These are phyloP conservation scores for Daldinia loculata DNA, from an alignment of 495 filamentous ascomycete genomes.

Conservation along the genomic window DNA sequence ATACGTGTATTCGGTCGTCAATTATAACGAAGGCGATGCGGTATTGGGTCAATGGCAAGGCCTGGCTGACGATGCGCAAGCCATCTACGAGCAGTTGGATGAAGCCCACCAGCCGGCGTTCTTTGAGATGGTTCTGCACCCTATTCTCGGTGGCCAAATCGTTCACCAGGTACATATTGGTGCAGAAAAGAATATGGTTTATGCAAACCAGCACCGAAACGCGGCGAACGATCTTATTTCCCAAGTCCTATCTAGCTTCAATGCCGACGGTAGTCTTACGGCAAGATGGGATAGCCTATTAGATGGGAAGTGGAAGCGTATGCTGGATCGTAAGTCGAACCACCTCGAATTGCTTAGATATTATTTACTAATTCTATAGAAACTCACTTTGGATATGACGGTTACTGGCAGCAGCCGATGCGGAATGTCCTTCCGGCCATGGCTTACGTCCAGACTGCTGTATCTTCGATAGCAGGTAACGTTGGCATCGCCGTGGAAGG, in stretches of 20 bases:
- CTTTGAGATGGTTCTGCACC: conserved; percentile 76
- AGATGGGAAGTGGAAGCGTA: conserved; percentile 76
- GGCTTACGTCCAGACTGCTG: conserved; percentile 63
- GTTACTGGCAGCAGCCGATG: conserved; percentile 76
- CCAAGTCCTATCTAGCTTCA: conserved; percentile 66
- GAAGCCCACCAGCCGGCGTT: conserved; percentile 62
- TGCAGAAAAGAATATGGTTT: conserved; percentile 68
- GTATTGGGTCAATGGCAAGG: conserved; percentile 69
- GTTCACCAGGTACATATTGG: conserved; percentile 69
- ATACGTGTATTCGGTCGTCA: conserved; percentile 68
- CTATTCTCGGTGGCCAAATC: conserved; percentile 68
- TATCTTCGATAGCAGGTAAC: conserved; percentile 66
- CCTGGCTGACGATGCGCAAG: conserved; percentile 63
- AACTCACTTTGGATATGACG: conserved; percentile 62
- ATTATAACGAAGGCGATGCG: conserved; percentile 76
- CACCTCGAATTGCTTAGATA: background rate
- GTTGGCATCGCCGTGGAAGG: conserved; percentile 73
- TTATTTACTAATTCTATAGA: conserved; percentile 45
- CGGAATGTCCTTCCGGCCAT: conserved; percentile 70
- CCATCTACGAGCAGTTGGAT: conserved; percentile 63
- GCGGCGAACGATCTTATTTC: conserved; percentile 69
- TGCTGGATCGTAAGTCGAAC: conserved; percentile 66
- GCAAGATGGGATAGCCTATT: conserved; percentile 69
- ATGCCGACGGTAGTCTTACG: conserved; percentile 69
- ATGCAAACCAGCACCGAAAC: conserved; percentile 70